These are phyloP conservation scores for Sordariomycetes sp. DNA, from an alignment of 2,329 filamentous ascomycete species.

Conservation along the genomic window DNA sequence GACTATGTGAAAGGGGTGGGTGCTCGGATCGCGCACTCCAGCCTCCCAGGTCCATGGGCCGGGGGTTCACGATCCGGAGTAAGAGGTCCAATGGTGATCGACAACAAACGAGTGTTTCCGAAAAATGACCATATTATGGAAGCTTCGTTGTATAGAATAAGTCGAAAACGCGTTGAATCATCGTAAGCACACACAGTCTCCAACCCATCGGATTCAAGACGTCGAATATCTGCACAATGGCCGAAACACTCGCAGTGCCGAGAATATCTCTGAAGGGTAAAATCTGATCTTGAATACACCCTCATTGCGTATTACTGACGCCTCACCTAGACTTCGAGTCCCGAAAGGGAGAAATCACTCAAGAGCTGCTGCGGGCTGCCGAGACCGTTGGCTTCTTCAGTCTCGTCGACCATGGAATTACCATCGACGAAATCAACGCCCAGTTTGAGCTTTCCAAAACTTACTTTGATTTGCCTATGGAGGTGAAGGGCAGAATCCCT, in stretches of 20 bases:
- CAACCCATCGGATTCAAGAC: background rate
- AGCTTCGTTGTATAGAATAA: no score
- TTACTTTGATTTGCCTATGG: constrained; percentile 36
- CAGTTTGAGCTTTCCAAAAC: constrained; percentile 12
- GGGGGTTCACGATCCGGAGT: no score
- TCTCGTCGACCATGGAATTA: constrained; percentile 16
- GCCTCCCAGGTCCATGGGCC: no score
- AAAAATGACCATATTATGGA: no score
- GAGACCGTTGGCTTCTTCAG: constrained; percentile 45
- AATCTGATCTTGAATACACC: no score
- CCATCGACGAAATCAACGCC: constrained; percentile 24
- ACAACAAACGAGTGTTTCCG: no score
- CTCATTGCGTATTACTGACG: background rate
- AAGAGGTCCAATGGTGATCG: no score
- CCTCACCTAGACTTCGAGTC: constrained; percentile 25
- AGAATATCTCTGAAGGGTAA: constrained; percentile 7
- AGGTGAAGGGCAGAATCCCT: constrained; percentile 33
- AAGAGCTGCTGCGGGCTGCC: constrained; percentile 35
- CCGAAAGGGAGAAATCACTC: constrained; percentile 37
- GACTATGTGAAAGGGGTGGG: no score
- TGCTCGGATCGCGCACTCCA: no score
- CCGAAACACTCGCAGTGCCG: constrained; percentile 3
- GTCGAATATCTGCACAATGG: constrained; percentile 1
- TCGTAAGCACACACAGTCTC: background rate
- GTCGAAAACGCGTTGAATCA: no score